Conservation (phyloP, 2,329 filamentous ascomycete species). For the Fusarium euwallaceae region DNA sequence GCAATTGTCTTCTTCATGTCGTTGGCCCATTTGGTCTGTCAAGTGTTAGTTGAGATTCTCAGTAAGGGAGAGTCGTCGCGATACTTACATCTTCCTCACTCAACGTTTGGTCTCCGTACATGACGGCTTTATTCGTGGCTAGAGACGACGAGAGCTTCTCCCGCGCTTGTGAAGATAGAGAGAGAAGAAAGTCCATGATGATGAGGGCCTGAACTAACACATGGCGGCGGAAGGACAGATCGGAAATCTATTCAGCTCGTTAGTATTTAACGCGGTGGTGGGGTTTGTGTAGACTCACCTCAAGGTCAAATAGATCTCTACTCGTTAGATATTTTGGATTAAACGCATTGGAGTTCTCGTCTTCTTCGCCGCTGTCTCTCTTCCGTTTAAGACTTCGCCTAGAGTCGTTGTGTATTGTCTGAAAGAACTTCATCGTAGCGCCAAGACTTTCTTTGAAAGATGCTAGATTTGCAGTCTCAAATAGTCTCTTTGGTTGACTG, state of each 20-base stretch:
- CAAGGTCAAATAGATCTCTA: slow-evolving; percentile 92
- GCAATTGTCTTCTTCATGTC: slow-evolving; percentile 84
- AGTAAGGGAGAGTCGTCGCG: not conserved
- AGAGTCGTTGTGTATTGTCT: slow-evolving; percentile 70
- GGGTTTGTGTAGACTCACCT: slow-evolving; percentile 66
- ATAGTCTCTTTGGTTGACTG: slow-evolving; percentile 88
- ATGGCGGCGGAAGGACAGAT: slow-evolving; percentile 93
- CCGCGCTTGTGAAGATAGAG: slow-evolving; percentile 85
- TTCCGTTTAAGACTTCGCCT: slow-evolving; percentile 80
- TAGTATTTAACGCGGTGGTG: slow-evolving; percentile 31
- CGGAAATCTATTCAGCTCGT: slow-evolving; percentile 74
- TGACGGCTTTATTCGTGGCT: slow-evolving; percentile 84
- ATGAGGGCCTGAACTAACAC: slow-evolving; percentile 96
- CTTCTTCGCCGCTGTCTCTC: slow-evolving; percentile 65
- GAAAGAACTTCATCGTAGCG: slow-evolving; percentile 70
- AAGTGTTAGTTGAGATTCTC: slow-evolving; percentile 19
- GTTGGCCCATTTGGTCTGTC: slow-evolving; percentile 83
- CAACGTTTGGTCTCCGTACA: slow-evolving; percentile 79
- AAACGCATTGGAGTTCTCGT: slow-evolving; percentile 68
- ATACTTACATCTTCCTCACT: slow-evolving; percentile 84
- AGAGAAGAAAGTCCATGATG: slow-evolving; percentile 94
- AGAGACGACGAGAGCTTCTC: slow-evolving; percentile 78
- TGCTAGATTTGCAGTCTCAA: slow-evolving; percentile 77
- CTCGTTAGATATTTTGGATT: slow-evolving; percentile 99
- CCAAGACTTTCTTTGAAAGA: slow-evolving; percentile 85